Conservation (phyloP, 352 stramenopile species). For the Phytopythium delawarense region DNA sequence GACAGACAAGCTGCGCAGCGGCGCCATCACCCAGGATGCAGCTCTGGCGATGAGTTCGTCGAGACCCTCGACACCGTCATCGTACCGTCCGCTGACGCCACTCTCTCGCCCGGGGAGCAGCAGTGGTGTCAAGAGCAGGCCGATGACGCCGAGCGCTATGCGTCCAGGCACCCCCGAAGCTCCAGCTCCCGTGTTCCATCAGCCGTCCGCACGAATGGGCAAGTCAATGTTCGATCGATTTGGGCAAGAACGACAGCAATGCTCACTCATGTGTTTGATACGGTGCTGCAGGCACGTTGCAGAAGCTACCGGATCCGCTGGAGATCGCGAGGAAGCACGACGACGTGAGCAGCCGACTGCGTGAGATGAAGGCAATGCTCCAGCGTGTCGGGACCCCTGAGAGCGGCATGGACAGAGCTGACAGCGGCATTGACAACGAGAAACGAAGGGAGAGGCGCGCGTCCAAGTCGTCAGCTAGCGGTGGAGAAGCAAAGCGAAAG, state of each 20-base stretch:
- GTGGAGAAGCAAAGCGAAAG: slow-evolving; percentile 5
- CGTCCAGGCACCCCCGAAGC: slow-evolving; percentile 28
- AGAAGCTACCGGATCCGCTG: slow-evolving; percentile 35
- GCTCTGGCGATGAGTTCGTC: slow-evolving; percentile 19
- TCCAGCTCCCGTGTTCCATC: slow-evolving; percentile 42
- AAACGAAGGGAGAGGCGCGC: not conserved
- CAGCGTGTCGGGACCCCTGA: slow-evolving; percentile 23
- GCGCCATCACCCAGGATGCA: slow-evolving; percentile 29
- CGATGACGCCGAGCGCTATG: slow-evolving; percentile 19
- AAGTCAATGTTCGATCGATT: not conserved
- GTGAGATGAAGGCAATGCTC: slow-evolving; percentile 59
- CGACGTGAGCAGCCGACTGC: slow-evolving; percentile 42
- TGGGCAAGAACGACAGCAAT: not conserved
- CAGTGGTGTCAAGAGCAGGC: slow-evolving; percentile 2
- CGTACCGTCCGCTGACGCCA: slow-evolving; percentile 18
- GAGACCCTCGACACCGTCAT: slow-evolving; percentile 35
- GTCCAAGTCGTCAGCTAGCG: not conserved
- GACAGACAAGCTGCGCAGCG: slow-evolving; percentile 39
- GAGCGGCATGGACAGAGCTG: not conserved
- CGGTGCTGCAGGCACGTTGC: slow-evolving; percentile 26
- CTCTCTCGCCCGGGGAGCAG: slow-evolving; percentile 5
- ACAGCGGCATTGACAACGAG: not conserved
- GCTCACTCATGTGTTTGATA: not conserved
- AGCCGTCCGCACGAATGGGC: slow-evolving; percentile 44
- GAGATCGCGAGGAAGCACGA: slow-evolving; percentile 50